phyloP scores from a whole-genome alignment of 2,329 filamentous ascomycete genomes.

The Pseudopyricularia javanii region DNA sequence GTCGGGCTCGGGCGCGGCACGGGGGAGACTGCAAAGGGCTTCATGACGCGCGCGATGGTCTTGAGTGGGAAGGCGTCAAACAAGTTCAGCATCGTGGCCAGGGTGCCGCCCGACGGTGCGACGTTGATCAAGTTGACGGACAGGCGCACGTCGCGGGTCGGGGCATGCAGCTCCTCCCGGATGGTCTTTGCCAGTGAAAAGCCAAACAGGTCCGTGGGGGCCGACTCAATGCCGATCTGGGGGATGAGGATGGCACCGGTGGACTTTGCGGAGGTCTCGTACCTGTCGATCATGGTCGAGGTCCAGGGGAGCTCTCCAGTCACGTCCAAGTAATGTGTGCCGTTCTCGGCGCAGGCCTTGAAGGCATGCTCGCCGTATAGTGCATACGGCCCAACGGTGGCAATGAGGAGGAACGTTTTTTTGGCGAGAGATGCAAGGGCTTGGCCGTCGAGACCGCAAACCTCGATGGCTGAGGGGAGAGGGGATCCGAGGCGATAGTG shows the following conservation, averaged over 20 bases:
- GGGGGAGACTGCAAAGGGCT: conserved; percentile 46
- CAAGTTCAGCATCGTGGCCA: conserved; percentile 52
- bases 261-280: conserved; percentile 36
- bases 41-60: conserved; percentile 29
- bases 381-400: conserved; percentile 47
- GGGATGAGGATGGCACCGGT: conserved; percentile 48
- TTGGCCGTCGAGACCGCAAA: conserved; percentile 31
- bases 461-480: conserved; percentile 34
- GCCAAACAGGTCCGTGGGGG: conserved; percentile 45
- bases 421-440: conserved; percentile 36
- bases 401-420: conserved; percentile 44
- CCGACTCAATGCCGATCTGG: conserved; percentile 50
- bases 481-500: neutral
- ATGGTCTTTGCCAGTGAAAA: conserved; percentile 39
- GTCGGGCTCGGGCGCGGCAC: conserved; percentile 28
- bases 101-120: conserved; percentile 50
- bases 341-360: conserved; percentile 47
- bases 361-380: conserved; percentile 45
- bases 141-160: conserved; percentile 41
- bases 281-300: conserved; percentile 46
- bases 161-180: conserved; percentile 33
- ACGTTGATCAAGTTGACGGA: conserved; percentile 29
- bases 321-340: conserved; percentile 53
- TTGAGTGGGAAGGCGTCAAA: conserved; percentile 38
- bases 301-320: conserved; percentile 50